Conservation (phyloP, 75 land plant genomes). For the Selaginella moellendorffii region DNA sequence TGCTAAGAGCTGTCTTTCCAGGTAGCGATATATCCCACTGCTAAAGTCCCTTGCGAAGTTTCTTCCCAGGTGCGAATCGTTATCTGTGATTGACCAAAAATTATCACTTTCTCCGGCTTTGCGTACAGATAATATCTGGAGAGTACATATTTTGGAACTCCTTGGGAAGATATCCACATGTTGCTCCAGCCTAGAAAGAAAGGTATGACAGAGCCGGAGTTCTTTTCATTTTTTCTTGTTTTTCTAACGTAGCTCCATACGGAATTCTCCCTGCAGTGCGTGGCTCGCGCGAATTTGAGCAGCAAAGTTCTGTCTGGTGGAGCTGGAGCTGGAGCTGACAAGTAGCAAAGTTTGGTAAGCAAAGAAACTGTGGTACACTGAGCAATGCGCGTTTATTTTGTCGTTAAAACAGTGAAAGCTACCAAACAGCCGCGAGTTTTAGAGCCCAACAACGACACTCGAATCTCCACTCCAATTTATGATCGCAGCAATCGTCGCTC, state of each 20-base stretch:
- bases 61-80: slow-evolving; percentile 44
- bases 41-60: slow-evolving; percentile 64
- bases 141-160: slow-evolving; percentile 96
- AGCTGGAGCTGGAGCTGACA: too few relatives aligned
- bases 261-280: neutral
- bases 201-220: neutral
- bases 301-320: too few relatives aligned
- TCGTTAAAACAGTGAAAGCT: too few relatives aligned
- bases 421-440: too few relatives aligned
- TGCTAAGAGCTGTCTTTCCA: slow-evolving; percentile 16
- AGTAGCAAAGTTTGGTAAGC: too few relatives aligned
- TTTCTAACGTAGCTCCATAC: neutral
- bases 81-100: neutral
- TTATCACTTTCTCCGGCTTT: slow-evolving; percentile 3
- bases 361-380: too few relatives aligned
- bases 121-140: slow-evolving; percentile 52
- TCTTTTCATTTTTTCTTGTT: neutral
- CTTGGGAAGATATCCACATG: slow-evolving; percentile 74
- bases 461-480: too few relatives aligned
- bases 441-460: too few relatives aligned
- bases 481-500: too few relatives aligned
- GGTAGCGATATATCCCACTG: slow-evolving; percentile 77
- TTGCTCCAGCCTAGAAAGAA: slow-evolving; percentile 14
- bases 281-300: too few relatives aligned
- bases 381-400: too few relatives aligned